Base-by-base conservation (phyloP, 148 eudicot species). In the Selenicereus undatus region DNA sequence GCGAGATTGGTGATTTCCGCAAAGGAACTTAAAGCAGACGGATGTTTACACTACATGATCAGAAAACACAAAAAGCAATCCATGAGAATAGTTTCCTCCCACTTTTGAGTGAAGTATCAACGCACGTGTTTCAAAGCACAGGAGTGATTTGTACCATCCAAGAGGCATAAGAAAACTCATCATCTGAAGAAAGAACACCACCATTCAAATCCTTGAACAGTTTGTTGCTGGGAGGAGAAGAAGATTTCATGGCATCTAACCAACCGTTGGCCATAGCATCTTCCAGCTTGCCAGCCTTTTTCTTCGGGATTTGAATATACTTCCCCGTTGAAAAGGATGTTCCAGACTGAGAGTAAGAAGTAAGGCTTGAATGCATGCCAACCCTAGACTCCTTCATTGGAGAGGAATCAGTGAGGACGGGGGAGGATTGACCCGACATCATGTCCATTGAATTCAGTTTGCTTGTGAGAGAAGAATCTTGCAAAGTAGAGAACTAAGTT, bases 161-260 rank as follows among this genome's bases (percentile, higher is more conserved):
- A 32, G 93, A 76, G 56, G 79, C 77, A 80, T 94, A 90, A 54
- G 87, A 82, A 79, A 80, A 39, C 72, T 91, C 98, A 16, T 92
- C 97, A 85, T 91, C 93, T 4, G 90, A 85, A 69, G 82, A 82
- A 80, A 81, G 83, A 80, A 80, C 62, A 17, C 89, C 97, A 45
- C 80, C 35, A 27, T 78, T 88, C 39, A 85, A 81, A 82, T 91
- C 92, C 83, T 89, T 91, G 48, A 87, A 75, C 1, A 86, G 77
- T 88, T 85, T 92, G 86, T 87, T 92, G 62, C 89, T 90, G 68
- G 98, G 93, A 50, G 98, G 98, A 12, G 98, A 94, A 42, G 98
- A 94, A 48, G 97, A 88, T 71, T 84, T 77, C 98, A 94, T 94
- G 70, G 95, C 95, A 75, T 94, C 98, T 70, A 94, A 88, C 97